These are phyloP conservation scores for Ganoderma meredithae DNA, from an alignment of 1,284 basidiomycete species.

Conservation along the genomic window DNA sequence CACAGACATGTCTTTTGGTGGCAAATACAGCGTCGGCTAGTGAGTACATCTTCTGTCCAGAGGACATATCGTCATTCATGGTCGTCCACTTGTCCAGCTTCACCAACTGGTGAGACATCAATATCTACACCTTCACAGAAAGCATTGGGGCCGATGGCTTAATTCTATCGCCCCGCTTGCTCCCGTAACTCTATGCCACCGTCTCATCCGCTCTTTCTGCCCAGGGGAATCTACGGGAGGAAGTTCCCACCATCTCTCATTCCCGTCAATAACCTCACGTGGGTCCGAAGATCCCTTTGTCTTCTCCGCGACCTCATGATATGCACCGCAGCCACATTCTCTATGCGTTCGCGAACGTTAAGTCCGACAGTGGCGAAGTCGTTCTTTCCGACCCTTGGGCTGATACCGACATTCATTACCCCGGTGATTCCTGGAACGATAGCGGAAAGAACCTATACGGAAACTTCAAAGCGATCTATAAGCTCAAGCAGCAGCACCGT, in stretches of 20 bases:
- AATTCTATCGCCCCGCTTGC: not conserved
- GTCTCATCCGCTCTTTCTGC: conserved; percentile 30
- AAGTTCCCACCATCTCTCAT: conserved; percentile 87
- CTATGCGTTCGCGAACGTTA: conserved; percentile 92
- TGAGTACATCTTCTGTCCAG: conserved; percentile 48
- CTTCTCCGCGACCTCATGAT: conserved; percentile 17
- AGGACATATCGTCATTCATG: conserved; percentile 12
- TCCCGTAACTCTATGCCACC: not conserved
- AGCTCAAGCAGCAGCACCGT: conserved; percentile 86
- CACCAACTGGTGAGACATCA: conserved; percentile 68
- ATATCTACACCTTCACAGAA: not conserved
- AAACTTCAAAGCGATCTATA: conserved; percentile 92
- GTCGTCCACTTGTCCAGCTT: conserved; percentile 54
- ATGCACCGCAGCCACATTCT: conserved; percentile 68
- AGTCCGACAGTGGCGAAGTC: conserved; percentile 85
- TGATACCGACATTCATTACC: conserved; percentile 90
- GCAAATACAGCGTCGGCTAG: conserved; percentile 83
- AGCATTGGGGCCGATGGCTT: conserved; percentile 1
- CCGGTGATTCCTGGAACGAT: conserved; percentile 92
- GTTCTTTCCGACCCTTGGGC: conserved; percentile 91
- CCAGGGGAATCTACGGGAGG: conserved; percentile 94
- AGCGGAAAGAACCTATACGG: conserved; percentile 88
- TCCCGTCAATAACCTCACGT: conserved; percentile 86
- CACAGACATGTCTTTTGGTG: conserved; percentile 43
- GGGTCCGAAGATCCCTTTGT: conserved; percentile 44